phyloP scores from a whole-genome alignment of 768 basidiomycete species.

The Polyporus arcularius region DNA sequence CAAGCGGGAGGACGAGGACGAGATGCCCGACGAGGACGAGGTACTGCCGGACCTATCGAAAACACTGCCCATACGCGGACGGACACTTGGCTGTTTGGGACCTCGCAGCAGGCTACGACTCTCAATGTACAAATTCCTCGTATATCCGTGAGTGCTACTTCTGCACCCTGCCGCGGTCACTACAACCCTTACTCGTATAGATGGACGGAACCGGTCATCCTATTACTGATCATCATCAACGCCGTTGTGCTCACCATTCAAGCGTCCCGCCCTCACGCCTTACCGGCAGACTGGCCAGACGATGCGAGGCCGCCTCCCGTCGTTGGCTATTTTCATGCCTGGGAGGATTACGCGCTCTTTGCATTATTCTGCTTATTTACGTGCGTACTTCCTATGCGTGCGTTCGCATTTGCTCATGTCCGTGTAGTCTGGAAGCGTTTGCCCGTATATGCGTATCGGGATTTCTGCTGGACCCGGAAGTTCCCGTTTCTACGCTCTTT shows the following conservation, averaged over 20 bases:
- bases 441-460: conserved; percentile 91
- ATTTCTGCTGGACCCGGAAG: conserved; percentile 82
- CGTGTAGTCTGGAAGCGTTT: conserved; percentile 73
- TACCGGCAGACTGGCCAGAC: conserved; percentile 43
- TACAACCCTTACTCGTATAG: conserved; percentile 37
- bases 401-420: conserved; percentile 5
- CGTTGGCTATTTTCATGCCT: conserved; percentile 79
- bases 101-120: conserved; percentile 65
- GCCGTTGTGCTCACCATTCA: conserved; percentile 83
- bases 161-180: not conserved
- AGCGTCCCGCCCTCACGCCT: conserved; percentile 60
- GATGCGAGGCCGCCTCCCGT: conserved; percentile 40
- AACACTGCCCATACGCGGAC: conserved; percentile 64
- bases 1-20: conserved; percentile 30
- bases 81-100: conserved; percentile 77
- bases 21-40: conserved; percentile 34
- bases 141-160: conserved; percentile 60
- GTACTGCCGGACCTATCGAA: conserved; percentile 43
- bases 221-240: conserved; percentile 82
- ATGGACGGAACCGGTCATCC: conserved; percentile 84
- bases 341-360: conserved; percentile 92
- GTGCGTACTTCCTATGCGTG: conserved; percentile 42
- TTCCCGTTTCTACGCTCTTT: conserved; percentile 51
- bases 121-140: conserved; percentile 65
- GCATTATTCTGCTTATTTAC: conserved; percentile 84